A percentile compares a stretch with the other conserved stretches of the same genome.
Conservation (phyloP, 139 green algal genomes). For the Chlamydomonas urium region DNA sequence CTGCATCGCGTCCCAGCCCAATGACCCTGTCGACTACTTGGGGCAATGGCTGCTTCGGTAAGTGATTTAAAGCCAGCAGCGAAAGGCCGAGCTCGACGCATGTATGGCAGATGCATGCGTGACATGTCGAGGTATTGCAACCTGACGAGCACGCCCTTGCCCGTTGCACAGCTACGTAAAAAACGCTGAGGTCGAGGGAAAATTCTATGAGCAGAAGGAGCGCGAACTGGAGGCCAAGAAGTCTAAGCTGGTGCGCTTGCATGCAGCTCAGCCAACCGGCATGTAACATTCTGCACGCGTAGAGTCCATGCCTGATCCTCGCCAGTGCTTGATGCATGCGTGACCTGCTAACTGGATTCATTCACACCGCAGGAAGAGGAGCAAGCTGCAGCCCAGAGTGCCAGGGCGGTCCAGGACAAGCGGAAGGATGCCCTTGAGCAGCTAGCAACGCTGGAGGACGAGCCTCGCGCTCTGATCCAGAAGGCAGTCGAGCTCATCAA, state of each 20-base stretch:
- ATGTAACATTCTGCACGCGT: too few relatives aligned
- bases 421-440: slow-evolving; percentile 25
- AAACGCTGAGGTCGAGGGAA: slow-evolving; percentile 38
- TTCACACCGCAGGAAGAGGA: slow-evolving; percentile 8
- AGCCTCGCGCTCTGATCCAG: neutral
- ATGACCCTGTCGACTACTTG: slow-evolving; percentile 47
- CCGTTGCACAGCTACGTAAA: slow-evolving; percentile 37
- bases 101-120: neutral
- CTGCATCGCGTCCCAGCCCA: slow-evolving; percentile 28
- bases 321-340: too few relatives aligned
- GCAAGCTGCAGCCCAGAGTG: neutral
- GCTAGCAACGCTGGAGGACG: slow-evolving; percentile 20
- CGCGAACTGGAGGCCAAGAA: slow-evolving; percentile 27
- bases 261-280: too few relatives aligned
- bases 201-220: slow-evolving; percentile 33
- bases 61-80: slow-evolving; percentile 6
- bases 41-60: slow-evolving; percentile 41
- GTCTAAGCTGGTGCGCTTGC: slow-evolving; percentile 28
- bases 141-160: too few relatives aligned
- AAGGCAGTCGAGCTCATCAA: slow-evolving; percentile 14
- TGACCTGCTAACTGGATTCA: too few relatives aligned
- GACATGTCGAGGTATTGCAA: too few relatives aligned
- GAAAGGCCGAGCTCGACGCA: neutral
- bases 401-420: neutral
- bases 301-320: too few relatives aligned